phyloP scores from a whole-genome alignment of 164 flowering plant genomes.

The Pachysandra terminalis region DNA sequence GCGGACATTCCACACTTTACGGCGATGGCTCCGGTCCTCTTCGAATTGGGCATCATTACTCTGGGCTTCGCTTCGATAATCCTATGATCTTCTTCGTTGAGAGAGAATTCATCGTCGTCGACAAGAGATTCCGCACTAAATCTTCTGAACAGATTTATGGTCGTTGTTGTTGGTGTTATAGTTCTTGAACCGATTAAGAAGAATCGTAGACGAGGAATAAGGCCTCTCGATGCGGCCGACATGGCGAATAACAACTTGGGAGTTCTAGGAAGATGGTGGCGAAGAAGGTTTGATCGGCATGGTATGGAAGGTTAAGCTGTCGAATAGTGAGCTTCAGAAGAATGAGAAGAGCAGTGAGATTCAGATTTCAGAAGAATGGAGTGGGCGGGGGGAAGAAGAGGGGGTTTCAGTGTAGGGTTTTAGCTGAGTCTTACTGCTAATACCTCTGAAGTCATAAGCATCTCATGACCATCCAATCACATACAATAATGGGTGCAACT shows the following conservation, averaged over 20 bases:
- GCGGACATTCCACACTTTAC: slow-evolving; percentile 93
- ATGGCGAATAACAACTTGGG: slow-evolving; percentile 16
- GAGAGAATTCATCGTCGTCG: slow-evolving; percentile 8
- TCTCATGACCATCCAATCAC: too few species aligned
- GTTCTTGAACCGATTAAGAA: slow-evolving; percentile 24
- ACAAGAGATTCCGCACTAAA: slow-evolving; percentile 30
- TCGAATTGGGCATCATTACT: slow-evolving; percentile 62
- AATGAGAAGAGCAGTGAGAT: neutral
- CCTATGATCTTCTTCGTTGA: slow-evolving; percentile 9
- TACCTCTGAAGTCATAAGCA: neutral
- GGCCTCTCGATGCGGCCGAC: slow-evolving; percentile 69
- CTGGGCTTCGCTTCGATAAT: slow-evolving; percentile 48
- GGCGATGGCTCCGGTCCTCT: slow-evolving; percentile 79
- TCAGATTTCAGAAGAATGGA: neutral
- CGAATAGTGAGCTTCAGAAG: too few species aligned
- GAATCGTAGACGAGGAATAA: slow-evolving; percentile 46
- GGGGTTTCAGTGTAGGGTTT: slow-evolving; percentile 16
- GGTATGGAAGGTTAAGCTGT: neutral
- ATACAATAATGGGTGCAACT: too few species aligned
- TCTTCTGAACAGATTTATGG: slow-evolving; percentile 20
- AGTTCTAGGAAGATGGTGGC: neutral
- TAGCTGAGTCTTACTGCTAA: neutral
- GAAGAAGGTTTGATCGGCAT: neutral
- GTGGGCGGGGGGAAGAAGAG: neutral
- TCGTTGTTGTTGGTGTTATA: slow-evolving; percentile 3